These are phyloP conservation scores for Musa acuminata DNA, from an alignment of 176 grass and related monocot genomes.

Conservation along the genomic window DNA sequence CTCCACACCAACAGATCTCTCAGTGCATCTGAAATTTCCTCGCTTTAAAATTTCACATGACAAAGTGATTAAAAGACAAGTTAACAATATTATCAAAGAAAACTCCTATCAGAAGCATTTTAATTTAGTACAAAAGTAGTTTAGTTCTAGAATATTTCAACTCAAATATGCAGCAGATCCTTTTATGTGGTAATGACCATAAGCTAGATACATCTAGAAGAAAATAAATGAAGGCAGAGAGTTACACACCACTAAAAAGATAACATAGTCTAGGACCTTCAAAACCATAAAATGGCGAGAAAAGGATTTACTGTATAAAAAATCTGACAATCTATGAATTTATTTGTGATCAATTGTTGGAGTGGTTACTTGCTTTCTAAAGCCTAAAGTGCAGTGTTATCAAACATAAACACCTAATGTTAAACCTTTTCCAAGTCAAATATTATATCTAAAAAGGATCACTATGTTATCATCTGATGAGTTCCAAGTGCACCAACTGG, in stretches of 20 bases:
- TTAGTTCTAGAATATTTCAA: neutral
- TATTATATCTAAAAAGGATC: too few species aligned
- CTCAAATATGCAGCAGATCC: neutral
- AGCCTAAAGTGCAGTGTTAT: too few species aligned
- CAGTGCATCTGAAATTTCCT: constrained; percentile 98
- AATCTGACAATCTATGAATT: too few species aligned
- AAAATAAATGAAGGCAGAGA: neutral
- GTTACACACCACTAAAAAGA: neutral
- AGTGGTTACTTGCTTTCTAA: too few species aligned
- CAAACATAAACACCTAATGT: too few species aligned
- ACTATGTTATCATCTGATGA: too few species aligned
- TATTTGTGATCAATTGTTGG: too few species aligned
- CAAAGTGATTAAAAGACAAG: constrained; percentile 25
- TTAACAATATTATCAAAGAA: constrained; percentile 15
- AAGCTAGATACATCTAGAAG: neutral
- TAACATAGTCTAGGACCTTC: neutral
- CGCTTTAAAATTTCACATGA: constrained; percentile 67
- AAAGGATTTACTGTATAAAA: too few species aligned
- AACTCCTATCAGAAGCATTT: constrained; percentile 13
- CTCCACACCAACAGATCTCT: constrained; percentile 83
- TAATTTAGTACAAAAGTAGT: neutral
- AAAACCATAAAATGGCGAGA: too few species aligned
- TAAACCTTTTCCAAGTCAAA: too few species aligned
- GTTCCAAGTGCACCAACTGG: too few species aligned
- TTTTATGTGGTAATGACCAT: neutral